Evolutionary conservation across 2,329 filamentous ascomycete species (phyloP).

Genomic region (Paramyrothecium roridum): DNA sequence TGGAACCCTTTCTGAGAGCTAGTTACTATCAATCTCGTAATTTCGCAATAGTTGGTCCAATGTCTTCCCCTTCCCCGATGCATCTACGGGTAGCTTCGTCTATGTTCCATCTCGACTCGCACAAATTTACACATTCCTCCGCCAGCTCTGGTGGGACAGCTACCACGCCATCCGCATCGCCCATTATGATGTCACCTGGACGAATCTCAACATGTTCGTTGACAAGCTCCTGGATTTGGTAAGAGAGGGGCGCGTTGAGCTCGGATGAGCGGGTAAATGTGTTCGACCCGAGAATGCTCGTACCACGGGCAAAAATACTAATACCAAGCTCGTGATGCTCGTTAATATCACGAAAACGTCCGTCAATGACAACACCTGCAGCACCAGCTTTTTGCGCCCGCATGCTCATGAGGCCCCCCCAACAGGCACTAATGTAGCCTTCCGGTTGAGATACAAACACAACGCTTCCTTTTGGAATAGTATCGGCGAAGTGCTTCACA

Average conservation of each 20-base stretch:
- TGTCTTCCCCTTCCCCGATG: not conserved
- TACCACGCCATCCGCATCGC: slow-evolving; percentile 25
- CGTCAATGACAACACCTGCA: slow-evolving; percentile 21
- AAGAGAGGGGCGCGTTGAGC: slow-evolving; percentile 18
- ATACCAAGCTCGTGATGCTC: slow-evolving; percentile 20
- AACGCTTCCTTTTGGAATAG: slow-evolving; percentile 15
- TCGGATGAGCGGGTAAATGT: slow-evolving; percentile 22
- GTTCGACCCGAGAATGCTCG: slow-evolving; percentile 24
- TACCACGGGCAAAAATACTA: slow-evolving; percentile 22
- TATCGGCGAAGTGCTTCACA: slow-evolving; percentile 23
- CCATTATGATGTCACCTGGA: slow-evolving; percentile 23
- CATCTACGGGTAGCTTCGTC: not conserved
- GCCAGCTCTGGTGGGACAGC: slow-evolving; percentile 13
- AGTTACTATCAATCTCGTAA: not conserved
- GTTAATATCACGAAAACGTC: slow-evolving; percentile 21
- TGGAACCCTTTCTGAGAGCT: not conserved
- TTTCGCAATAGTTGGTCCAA: not conserved
- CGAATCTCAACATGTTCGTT: slow-evolving; percentile 21
- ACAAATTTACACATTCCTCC: not conserved
- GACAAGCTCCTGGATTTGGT: slow-evolving; percentile 11
- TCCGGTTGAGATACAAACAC: slow-evolving; percentile 26
- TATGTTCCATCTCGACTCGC: not conserved
- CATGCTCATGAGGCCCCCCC: slow-evolving; percentile 27
- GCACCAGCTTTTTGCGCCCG: slow-evolving; percentile 21
- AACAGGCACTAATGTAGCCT: slow-evolving; percentile 19